Conservation (phyloP, 805 yeast genomes). For the Komagataella kurtzmanii region DNA sequence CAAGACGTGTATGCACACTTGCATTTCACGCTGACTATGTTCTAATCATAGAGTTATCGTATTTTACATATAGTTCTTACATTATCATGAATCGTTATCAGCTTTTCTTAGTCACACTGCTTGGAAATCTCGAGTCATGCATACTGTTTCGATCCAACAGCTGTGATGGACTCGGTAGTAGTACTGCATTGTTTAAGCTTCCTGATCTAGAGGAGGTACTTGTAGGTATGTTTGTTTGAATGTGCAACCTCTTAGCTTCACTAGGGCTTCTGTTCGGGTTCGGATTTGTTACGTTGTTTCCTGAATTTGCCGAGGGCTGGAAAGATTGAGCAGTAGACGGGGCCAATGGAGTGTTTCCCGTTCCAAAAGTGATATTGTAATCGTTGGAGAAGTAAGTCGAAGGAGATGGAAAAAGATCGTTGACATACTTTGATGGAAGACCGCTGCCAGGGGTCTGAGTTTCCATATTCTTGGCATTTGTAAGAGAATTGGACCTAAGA, state of each 20-base stretch:
- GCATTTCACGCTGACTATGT: not conserved
- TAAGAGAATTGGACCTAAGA: not conserved
- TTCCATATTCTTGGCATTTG: constrained; percentile 13
- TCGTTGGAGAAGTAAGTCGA: constrained; percentile 57
- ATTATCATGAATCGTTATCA: not conserved
- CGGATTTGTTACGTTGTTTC: not conserved
- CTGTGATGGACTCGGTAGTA: not conserved
- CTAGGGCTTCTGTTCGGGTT: not conserved
- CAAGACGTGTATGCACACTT: too few relatives aligned
- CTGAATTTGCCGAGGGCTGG: not conserved
- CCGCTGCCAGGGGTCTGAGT: constrained; percentile 63
- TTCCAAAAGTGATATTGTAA: constrained; percentile 35
- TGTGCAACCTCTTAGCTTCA: not conserved
- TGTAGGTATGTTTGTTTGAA: not conserved
- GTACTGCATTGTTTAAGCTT: not conserved
- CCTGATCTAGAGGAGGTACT: not conserved
- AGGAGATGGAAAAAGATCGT: constrained; percentile 72
- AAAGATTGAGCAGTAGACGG: constrained; percentile 13
- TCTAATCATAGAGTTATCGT: not conserved
- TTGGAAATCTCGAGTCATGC: not conserved
- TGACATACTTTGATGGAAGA: constrained; percentile 57
- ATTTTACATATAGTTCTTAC: not conserved
- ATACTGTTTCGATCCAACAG: not conserved
- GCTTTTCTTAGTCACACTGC: not conserved
- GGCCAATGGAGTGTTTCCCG: constrained; percentile 23